phyloP scores from a whole-genome alignment of 2,329 filamentous ascomycete genomes.

The Fusarium clavum region DNA sequence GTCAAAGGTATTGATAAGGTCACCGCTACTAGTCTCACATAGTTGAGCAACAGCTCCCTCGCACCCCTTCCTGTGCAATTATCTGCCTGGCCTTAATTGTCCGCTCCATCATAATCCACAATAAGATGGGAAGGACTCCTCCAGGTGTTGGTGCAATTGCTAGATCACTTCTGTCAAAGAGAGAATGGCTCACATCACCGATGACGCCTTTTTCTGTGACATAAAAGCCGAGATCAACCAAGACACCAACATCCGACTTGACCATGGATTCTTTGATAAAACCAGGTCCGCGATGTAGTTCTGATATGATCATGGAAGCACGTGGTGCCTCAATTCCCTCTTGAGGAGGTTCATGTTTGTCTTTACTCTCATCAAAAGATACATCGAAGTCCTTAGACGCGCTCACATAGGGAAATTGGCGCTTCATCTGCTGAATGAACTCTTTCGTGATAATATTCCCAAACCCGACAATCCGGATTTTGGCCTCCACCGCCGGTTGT shows the following conservation, averaged over 20 bases:
- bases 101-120: slow-evolving; percentile 11
- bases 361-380: background rate
- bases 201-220: slow-evolving; percentile 1
- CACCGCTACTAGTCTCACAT: background rate
- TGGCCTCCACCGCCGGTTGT: background rate
- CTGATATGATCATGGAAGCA: background rate
- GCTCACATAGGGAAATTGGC: background rate
- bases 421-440: slow-evolving; percentile 1
- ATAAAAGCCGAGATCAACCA: slow-evolving; percentile 4
- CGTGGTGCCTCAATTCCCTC: background rate
- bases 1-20: background rate
- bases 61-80: accelerated
- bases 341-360: background rate
- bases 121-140: background rate
- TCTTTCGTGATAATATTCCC: background rate
- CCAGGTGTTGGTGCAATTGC: slow-evolving; percentile 9
- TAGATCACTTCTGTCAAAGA: background rate
- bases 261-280: background rate
- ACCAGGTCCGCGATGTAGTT: background rate
- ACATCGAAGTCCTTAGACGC: background rate
- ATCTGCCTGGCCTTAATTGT: background rate
- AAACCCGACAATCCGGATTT: background rate
- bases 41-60: background rate
- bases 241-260: background rate
- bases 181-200: background rate